Evolutionary conservation across 805 yeast species (phyloP).

Genomic region (Kuraishia molischiana): DNA sequence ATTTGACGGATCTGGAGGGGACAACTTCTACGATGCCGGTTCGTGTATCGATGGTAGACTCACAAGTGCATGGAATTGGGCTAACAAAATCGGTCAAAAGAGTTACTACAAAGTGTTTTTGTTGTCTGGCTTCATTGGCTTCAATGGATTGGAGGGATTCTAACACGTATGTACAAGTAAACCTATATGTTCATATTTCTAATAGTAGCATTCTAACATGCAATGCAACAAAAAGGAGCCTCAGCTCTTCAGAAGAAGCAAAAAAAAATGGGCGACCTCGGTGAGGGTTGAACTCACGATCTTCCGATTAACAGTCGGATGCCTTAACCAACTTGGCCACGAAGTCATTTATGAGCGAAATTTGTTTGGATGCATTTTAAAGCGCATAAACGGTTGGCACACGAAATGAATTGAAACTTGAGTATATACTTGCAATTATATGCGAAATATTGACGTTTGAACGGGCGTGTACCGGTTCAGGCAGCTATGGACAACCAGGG

Average conservation of each 20-base stretch:
- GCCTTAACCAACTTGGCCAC: constrained; percentile 54
- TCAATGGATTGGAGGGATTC: constrained; percentile 64
- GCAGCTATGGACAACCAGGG: too few relatives aligned
- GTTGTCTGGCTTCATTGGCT: constrained; percentile 63
- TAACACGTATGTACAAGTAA: too few relatives aligned
- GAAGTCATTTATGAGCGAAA: constrained; percentile 22
- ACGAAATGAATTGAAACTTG: too few relatives aligned
- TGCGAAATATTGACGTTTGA: too few relatives aligned
- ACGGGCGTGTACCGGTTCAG: too few relatives aligned
- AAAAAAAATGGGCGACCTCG: constrained; percentile 30
- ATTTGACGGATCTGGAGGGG: constrained; percentile 77
- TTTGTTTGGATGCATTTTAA: too few relatives aligned
- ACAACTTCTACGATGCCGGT: constrained; percentile 76
- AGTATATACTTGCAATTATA: too few relatives aligned
- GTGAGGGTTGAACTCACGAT: constrained; percentile 54
- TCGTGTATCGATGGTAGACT: constrained; percentile 77
- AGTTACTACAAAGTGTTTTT: constrained; percentile 52
- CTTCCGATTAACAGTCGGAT: constrained; percentile 59
- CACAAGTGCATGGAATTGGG: constrained; percentile 79
- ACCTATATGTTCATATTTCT: not conserved
- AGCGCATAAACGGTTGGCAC: too few relatives aligned
- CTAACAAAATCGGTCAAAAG: constrained; percentile 59
- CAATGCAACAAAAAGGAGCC: too few relatives aligned
- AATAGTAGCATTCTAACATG: not conserved
- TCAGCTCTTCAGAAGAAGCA: not conserved